Base-by-base conservation (phyloP, 148 eudicot genomes). In the Vaccinium corymbosum region DNA sequence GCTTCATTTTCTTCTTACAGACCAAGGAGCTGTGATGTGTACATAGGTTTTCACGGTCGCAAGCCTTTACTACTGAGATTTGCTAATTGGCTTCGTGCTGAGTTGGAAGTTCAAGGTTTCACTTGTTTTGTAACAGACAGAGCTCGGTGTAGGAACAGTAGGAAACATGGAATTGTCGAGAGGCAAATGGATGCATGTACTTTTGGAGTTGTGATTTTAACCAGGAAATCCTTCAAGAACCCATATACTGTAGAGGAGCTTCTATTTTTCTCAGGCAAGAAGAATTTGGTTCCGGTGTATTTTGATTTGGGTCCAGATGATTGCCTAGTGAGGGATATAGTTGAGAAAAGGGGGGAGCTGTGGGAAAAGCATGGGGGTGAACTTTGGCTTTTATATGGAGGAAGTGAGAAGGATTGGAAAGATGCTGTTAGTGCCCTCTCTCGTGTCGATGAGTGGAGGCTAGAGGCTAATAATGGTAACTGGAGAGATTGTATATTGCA, bases 361-460 rank as follows among this genome's bases (percentile, higher is more conserved):
- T 95, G 98, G 98, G 98, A 93, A 74, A 90, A 88, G 85, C 83
- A 89, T 32, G 98, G 98, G 81, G 98, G 98, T 27, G 95, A 93
- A 75, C 86, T 95, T 10, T 95, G 98, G 98, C 91, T 88, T 79
- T 42, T 88, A 4, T 97, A 95, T 83, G 99, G 95, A 62, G 99
- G 99, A 79, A 80, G 93, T 50, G 99, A 97, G 89, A 91, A 92
- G 86, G 99, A 95, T 85, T 97, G 99, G 99, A 97, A 86, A 89
- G 98, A 97, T 83, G 99, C 98, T 1, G 88, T 97, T 25, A 85
- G 89, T 83, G 89, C 91, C 7, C 92, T 97, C 79, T 91, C 95
- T 72, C 91, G 98, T 59, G 95, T 92, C 15, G 99, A 93, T 83
- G 99, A 97, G 85, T 95, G 99, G 98, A 95, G 93, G 81, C 86